These are phyloP conservation scores for Fomitopsis palustris DNA, from an alignment of 1,284 basidiomycete genomes.

Conservation along the genomic window DNA sequence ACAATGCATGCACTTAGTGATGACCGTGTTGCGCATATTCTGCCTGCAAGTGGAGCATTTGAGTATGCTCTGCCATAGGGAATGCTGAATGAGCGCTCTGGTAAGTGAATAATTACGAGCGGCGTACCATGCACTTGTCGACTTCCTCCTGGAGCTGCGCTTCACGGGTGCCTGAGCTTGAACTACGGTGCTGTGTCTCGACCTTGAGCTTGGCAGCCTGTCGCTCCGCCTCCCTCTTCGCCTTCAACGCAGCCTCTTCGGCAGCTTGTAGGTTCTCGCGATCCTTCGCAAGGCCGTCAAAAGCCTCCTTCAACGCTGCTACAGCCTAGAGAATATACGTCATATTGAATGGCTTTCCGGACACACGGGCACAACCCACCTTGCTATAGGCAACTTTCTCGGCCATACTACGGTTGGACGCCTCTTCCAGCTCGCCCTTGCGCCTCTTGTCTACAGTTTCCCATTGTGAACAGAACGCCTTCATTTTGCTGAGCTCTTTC, in stretches of 20 bases:
- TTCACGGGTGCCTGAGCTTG: slow-evolving; percentile 33
- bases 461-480: not conserved
- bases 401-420: not conserved
- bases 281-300: slow-evolving; percentile 12
- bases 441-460: not conserved
- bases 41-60: slow-evolving; percentile 91
- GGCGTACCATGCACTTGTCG: slow-evolving; percentile 66
- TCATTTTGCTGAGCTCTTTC: not conserved
- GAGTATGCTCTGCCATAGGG: slow-evolving; percentile 64
- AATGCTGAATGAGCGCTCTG: not conserved
- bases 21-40: slow-evolving; percentile 81
- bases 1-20: slow-evolving; percentile 97
- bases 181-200: slow-evolving; percentile 18
- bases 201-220: slow-evolving; percentile 44
- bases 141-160: slow-evolving; percentile 43
- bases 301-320: slow-evolving; percentile 16
- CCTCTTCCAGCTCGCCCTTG: not conserved
- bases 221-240: slow-evolving; percentile 50
- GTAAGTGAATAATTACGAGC: too few species aligned
- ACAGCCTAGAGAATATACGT: not conserved
- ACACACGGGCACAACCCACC: not conserved
- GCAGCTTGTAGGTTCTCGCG: slow-evolving; percentile 21
- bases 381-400: not conserved
- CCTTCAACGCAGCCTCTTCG: slow-evolving; percentile 35
- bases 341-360: not conserved